phyloP scores from a whole-genome alignment of 192 early-diverging fungal genomes.

The Borealophlyctis nickersoniae region DNA sequence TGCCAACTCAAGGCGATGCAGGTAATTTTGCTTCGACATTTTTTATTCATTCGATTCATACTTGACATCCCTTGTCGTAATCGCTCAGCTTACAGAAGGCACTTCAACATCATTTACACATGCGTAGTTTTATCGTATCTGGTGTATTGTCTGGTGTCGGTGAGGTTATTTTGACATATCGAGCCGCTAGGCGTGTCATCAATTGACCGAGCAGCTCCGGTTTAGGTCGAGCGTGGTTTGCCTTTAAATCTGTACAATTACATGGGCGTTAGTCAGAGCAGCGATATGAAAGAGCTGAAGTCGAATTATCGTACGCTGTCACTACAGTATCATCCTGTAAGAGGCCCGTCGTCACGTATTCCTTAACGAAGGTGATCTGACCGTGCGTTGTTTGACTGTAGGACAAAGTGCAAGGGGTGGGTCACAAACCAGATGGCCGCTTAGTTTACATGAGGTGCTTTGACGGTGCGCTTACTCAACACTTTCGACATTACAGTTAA shows the following conservation, averaged over 20 bases:
- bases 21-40: not conserved
- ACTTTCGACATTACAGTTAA: not conserved
- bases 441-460: not conserved
- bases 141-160: conserved; percentile 37
- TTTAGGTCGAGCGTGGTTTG: conserved; percentile 36
- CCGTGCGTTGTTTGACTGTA: not conserved
- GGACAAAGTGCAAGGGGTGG: conserved; percentile 12
- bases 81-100: conserved; percentile 9
- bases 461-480: not conserved
- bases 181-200: not conserved
- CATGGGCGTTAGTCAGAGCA: conserved; percentile 17
- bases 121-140: conserved; percentile 33
- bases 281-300: conserved; percentile 30
- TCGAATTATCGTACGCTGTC: conserved; percentile 33
- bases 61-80: not conserved
- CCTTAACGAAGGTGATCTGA: not conserved
- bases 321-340: conserved; percentile 46
- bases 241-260: conserved; percentile 40
- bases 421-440: not conserved
- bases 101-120: conserved; percentile 34
- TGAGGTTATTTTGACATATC: conserved; percentile 10
- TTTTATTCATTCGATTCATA: not conserved
- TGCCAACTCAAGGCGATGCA: conserved; percentile 7
- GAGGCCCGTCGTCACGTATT: conserved; percentile 14
- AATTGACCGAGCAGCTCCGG: not conserved